phyloP scores from a whole-genome alignment of 2,329 filamentous ascomycete genomes.

The Simplicillium aogashimaense region DNA sequence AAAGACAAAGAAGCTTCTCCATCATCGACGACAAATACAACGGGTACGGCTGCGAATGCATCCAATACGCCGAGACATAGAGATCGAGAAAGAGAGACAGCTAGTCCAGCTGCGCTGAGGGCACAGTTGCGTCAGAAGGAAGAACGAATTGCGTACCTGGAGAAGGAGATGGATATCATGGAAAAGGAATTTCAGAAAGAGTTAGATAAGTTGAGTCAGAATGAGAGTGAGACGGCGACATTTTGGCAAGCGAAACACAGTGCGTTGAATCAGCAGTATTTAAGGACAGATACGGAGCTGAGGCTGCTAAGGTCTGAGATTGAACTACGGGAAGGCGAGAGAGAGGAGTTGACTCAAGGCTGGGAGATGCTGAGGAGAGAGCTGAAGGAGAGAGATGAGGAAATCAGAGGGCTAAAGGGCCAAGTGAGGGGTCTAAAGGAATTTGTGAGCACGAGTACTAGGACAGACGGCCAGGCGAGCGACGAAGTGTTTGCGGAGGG shows the following conservation, averaged over 20 bases:
- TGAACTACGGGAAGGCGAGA: slow-evolving; percentile 35
- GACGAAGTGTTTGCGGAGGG: slow-evolving; percentile 58
- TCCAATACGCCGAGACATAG: slow-evolving; percentile 7
- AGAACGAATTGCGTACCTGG: slow-evolving; percentile 39
- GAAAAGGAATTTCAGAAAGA: slow-evolving; percentile 42
- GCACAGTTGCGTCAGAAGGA: slow-evolving; percentile 35
- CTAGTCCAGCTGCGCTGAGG: slow-evolving; percentile 13
- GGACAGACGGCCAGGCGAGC: slow-evolving; percentile 49
- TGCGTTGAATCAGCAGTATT: slow-evolving; percentile 39
- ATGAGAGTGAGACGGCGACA: slow-evolving; percentile 43
- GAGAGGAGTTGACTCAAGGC: slow-evolving; percentile 37
- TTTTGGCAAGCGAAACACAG: slow-evolving; percentile 51
- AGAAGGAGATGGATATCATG: slow-evolving; percentile 41
- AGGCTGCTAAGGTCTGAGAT: slow-evolving; percentile 38
- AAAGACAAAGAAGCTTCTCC: slow-evolving; percentile 6
- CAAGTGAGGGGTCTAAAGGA: slow-evolving; percentile 62
- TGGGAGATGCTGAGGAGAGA: slow-evolving; percentile 37
- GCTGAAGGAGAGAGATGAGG: slow-evolving; percentile 41
- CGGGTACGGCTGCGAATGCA: slow-evolving; percentile 5
- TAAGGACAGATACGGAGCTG: slow-evolving; percentile 42
- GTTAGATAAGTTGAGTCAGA: slow-evolving; percentile 40
- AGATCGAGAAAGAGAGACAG: slow-evolving; percentile 16
- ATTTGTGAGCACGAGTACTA: slow-evolving; percentile 58
- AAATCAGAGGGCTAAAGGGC: slow-evolving; percentile 41
- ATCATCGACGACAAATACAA: slow-evolving; percentile 14